A percentile compares a stretch with the other conserved stretches of the same genome.
Conservation (phyloP, 1,139 yeast genomes). For the Saccharomycopsis phalli region DNA sequence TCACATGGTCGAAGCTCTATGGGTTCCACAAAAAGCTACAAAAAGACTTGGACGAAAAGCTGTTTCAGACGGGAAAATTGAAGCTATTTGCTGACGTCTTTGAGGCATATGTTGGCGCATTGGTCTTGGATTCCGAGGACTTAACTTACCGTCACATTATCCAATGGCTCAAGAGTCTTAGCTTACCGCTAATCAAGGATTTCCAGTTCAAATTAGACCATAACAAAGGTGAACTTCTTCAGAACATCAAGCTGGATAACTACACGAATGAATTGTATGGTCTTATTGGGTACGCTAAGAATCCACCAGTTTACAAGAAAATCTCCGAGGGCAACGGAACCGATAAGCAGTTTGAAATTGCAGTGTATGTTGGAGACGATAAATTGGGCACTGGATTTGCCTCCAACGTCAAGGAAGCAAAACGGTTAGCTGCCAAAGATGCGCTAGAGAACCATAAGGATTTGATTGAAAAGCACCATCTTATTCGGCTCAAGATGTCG, state of each 20-base stretch:
- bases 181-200: slow-evolving; percentile 24
- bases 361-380: slow-evolving; percentile 60
- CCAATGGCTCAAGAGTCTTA: slow-evolving; percentile 52
- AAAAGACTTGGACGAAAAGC: slow-evolving; percentile 25
- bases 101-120: slow-evolving; percentile 88
- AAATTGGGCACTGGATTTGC: slow-evolving; percentile 58
- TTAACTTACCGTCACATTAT: slow-evolving; percentile 37
- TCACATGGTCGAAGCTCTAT: slow-evolving; percentile 63
- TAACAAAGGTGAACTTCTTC: background rate
- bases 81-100: slow-evolving; percentile 61
- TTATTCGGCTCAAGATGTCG: background rate
- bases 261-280: slow-evolving; percentile 66
- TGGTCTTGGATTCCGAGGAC: slow-evolving; percentile 47
- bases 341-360: slow-evolving; percentile 43
- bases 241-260: slow-evolving; percentile 1
- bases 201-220: background rate
- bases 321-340: slow-evolving; percentile 45
- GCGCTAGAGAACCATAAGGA: slow-evolving; percentile 49
- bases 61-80: background rate
- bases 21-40: slow-evolving; percentile 56
- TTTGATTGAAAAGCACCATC: slow-evolving; percentile 35
- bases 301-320: slow-evolving; percentile 53
- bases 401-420: slow-evolving; percentile 55
- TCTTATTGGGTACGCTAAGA: slow-evolving; percentile 65
- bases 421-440: slow-evolving; percentile 61